These are phyloP conservation scores for Russula dissimulans DNA, from an alignment of 768 basidiomycete species.

Conservation along the genomic window DNA sequence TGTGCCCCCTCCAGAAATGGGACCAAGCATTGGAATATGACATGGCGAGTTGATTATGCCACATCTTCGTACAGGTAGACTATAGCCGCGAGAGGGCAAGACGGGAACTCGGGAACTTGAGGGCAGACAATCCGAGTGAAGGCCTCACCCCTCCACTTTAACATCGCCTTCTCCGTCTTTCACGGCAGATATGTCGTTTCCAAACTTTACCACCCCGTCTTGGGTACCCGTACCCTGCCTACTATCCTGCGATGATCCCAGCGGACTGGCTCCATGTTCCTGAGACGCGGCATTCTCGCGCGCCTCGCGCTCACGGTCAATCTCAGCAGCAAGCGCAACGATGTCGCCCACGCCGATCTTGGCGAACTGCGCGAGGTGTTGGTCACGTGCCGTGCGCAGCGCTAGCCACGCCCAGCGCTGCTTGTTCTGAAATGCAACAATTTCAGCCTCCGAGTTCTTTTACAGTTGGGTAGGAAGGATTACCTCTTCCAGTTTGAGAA, in stretches of 20 bases:
- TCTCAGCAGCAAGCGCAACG: conserved; percentile 26
- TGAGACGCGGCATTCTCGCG: conserved; percentile 24
- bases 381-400: conserved; percentile 65
- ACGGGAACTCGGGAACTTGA: too few species aligned
- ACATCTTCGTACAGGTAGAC: not conserved
- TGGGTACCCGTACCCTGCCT: not conserved
- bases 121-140: not conserved
- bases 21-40: not conserved
- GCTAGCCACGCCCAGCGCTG: conserved; percentile 75
- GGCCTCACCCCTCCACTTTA: conserved; percentile 23
- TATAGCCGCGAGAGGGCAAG: not conserved
- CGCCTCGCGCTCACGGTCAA: conserved; percentile 31
- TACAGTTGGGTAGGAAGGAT: conserved; percentile 4
- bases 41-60: not conserved
- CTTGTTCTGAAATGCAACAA: conserved; percentile 47
- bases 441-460: not conserved
- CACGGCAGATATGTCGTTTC: conserved; percentile 3
- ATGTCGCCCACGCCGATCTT: conserved; percentile 77
- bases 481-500: conserved; percentile 58
- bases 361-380: conserved; percentile 67
- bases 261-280: conserved; percentile 20
- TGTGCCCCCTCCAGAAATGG: too few species aligned
- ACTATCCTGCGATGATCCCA: conserved; percentile 13
- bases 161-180: conserved; percentile 23
- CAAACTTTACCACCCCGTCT: conserved; percentile 2